These are phyloP conservation scores for Parathielavia appendiculata DNA, from an alignment of 495 filamentous ascomycete species.

Conservation along the genomic window DNA sequence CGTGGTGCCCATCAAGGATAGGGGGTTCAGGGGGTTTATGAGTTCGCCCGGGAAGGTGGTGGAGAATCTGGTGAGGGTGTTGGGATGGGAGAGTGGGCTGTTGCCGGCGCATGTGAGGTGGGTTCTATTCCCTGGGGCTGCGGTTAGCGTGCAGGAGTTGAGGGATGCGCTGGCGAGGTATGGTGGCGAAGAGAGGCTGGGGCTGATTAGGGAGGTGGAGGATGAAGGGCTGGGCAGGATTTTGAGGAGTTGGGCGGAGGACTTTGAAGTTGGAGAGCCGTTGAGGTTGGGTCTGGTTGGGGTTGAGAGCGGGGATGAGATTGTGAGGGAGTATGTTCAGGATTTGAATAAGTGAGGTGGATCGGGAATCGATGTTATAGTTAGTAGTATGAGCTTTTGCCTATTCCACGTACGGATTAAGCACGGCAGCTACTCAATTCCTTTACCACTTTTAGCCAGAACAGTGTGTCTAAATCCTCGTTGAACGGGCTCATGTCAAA, in stretches of 20 bases:
- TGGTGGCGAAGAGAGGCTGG: conserved; percentile 62
- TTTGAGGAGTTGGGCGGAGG: conserved; percentile 67
- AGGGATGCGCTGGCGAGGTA: conserved; percentile 65
- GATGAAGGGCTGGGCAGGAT: conserved; percentile 64
- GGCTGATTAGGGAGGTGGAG: conserved; percentile 59
- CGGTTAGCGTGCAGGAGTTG: conserved; percentile 68
- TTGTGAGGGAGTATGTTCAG: conserved; percentile 41
- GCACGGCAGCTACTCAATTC: no score
- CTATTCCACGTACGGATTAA: no score
- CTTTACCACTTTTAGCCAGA: no score
- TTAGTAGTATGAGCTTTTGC: no score
- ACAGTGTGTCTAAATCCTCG: no score
- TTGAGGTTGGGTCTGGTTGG: conserved; percentile 54
- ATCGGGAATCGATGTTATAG: no score
- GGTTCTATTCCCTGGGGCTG: conserved; percentile 69
- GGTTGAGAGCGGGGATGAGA: conserved; percentile 40
- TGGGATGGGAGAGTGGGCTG: conserved; percentile 49
- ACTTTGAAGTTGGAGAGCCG: conserved; percentile 57
- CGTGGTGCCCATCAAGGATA: conserved; percentile 55
- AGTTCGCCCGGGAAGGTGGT: conserved; percentile 62
- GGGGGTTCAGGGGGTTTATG: conserved; percentile 59
- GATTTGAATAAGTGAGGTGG: conserved; percentile 32
- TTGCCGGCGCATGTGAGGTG: conserved; percentile 55
- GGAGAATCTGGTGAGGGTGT: conserved; percentile 64
- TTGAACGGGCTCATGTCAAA: no score